Percentiles rank a stretch among this genome's conserved stretches.
Conservation (phyloP, 2,329 filamentous ascomycete genomes). For the Ceratocystis papillata region DNA sequence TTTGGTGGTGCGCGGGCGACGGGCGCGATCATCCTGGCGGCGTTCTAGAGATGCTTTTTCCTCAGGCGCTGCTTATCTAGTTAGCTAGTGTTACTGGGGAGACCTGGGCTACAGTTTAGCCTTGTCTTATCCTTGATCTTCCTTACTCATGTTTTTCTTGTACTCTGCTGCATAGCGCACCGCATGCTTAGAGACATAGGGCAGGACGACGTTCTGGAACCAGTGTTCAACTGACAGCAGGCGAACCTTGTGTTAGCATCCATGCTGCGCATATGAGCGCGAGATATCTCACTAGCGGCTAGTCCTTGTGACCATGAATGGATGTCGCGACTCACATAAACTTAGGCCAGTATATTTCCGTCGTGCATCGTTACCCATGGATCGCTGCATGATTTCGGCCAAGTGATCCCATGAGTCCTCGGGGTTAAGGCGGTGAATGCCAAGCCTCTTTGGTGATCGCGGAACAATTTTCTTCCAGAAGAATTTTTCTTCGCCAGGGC, state of each 20-base stretch:
- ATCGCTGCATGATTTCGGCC: constrained; percentile 33
- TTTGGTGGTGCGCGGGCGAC: constrained; percentile 24
- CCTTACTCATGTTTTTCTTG: constrained; percentile 24
- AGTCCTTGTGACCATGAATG: not conserved
- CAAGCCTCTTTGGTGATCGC: constrained; percentile 32
- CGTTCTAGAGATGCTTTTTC: constrained; percentile 22
- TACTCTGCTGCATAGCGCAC: constrained; percentile 22
- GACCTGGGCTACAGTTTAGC: not conserved
- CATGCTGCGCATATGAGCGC: no score
- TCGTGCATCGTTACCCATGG: constrained; percentile 32
- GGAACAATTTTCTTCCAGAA: constrained; percentile 39
- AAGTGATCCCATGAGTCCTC: constrained; percentile 33
- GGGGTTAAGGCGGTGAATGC: constrained; percentile 27
- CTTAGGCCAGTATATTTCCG: constrained; percentile 35
- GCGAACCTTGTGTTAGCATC: not conserved
- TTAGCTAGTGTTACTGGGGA: not conserved
- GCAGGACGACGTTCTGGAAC: constrained; percentile 24
- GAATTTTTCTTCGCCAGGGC: constrained; percentile 37
- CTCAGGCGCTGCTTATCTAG: constrained; percentile 19
- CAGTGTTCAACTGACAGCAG: constrained; percentile 22
- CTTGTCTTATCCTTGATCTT: not conserved
- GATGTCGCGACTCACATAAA: constrained; percentile 32
- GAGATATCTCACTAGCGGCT: not conserved
- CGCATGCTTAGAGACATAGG: constrained; percentile 24
- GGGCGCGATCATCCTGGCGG: constrained; percentile 24